Conservation (phyloP, 1,284 basidiomycete genomes). For the Microstroma glucosiphilum region DNA sequence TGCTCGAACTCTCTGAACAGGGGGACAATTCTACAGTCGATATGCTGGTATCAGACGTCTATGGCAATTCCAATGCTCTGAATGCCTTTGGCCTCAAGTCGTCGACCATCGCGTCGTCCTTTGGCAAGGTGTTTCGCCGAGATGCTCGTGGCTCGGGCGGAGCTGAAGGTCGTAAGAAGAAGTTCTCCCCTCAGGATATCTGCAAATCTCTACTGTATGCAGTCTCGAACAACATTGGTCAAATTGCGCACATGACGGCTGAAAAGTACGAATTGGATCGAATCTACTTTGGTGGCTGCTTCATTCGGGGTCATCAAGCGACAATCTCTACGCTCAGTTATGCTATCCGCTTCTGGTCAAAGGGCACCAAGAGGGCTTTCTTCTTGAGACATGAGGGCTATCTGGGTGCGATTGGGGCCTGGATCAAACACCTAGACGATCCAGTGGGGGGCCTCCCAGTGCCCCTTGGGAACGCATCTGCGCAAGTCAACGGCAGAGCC, state of each 20-base stretch:
- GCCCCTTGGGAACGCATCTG: neutral
- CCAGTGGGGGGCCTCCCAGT: constrained; percentile 3
- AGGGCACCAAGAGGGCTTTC: constrained; percentile 87
- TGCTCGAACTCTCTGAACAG: constrained; percentile 84
- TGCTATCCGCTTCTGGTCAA: constrained; percentile 99
- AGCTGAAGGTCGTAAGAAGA: constrained; percentile 55
- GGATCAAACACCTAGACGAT: constrained; percentile 43
- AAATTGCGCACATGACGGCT: constrained; percentile 99
- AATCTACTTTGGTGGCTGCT: constrained; percentile 98
- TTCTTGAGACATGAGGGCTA: constrained; percentile 98
- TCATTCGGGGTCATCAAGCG: constrained; percentile 94
- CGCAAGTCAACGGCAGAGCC: neutral
- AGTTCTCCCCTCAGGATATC: constrained; percentile 87
- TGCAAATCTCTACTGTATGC: constrained; percentile 82
- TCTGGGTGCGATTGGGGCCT: constrained; percentile 62
- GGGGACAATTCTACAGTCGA: constrained; percentile 93
- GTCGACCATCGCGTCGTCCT: constrained; percentile 93
- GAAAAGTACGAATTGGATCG: constrained; percentile 95
- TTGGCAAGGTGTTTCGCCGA: constrained; percentile 97
- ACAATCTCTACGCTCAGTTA: constrained; percentile 97
- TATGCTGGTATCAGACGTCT: constrained; percentile 99
- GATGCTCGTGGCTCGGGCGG: constrained; percentile 20
- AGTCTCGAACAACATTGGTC: constrained; percentile 97
- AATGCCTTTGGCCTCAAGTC: constrained; percentile 72
- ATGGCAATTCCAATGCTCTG: constrained; percentile 74